Evolutionary conservation across 345 rosid species (phyloP).

Genomic region (Eucalyptus lansdowneana): DNA sequence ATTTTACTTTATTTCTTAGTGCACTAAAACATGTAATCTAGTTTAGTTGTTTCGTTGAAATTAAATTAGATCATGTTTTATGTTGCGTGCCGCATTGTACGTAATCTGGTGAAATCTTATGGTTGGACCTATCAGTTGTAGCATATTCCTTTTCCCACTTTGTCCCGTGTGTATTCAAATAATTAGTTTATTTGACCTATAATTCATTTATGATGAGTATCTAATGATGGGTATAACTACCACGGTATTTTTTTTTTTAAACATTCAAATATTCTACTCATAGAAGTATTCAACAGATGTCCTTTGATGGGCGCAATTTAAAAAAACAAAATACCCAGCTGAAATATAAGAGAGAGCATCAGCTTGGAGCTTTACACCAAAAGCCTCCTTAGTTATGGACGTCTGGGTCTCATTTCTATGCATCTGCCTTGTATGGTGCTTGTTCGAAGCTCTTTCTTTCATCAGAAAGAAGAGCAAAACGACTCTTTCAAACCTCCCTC

Average conservation of each 20-base stretch:
- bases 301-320: not conserved
- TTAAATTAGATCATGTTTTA: not conserved
- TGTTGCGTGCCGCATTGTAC: not conserved
- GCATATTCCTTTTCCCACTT: not conserved
- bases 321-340: not conserved
- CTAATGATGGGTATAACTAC: not conserved
- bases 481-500: slow-evolving; percentile 4
- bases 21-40: not conserved
- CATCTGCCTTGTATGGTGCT: not conserved
- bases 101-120: not conserved
- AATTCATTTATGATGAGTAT: not conserved
- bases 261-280: not conserved
- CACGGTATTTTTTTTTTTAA: not conserved
- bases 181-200: not conserved
- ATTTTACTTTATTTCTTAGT: not conserved
- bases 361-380: not conserved
- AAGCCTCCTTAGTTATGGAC: not conserved
- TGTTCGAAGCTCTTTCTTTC: not conserved
- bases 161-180: not conserved
- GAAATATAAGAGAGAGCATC: not conserved
- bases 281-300: not conserved
- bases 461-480: not conserved
- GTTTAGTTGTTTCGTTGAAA: not conserved
- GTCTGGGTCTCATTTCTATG: not conserved
- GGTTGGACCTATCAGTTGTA: not conserved